phyloP scores from a whole-genome alignment of 208 protist species.

The Trypanosoma mega region DNA sequence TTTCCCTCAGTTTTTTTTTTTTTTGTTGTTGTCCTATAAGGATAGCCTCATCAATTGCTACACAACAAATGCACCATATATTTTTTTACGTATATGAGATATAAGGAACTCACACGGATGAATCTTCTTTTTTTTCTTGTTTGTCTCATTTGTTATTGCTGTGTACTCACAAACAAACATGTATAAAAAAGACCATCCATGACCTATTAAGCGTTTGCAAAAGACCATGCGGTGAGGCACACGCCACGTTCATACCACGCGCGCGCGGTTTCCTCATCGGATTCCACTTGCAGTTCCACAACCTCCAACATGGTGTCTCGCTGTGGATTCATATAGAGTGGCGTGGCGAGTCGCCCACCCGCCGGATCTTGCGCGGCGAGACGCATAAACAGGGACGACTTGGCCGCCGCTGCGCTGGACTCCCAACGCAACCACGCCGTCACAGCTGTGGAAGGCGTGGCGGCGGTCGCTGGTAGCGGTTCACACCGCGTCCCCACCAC shows the following conservation, averaged over 20 bases:
- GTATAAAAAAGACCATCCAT: neutral
- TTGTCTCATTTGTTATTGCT: neutral
- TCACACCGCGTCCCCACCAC: slow-evolving; percentile 38
- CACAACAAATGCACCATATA: no score
- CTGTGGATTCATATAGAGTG: slow-evolving; percentile 83
- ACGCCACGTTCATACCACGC: slow-evolving; percentile 87
- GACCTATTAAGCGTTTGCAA: neutral
- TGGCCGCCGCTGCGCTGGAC: slow-evolving; percentile 11
- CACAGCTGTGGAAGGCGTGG: slow-evolving; percentile 33
- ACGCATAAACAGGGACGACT: slow-evolving; percentile 28
- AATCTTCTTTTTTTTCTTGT: slow-evolving; percentile 11
- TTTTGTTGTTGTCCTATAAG: no score
- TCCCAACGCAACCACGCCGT: slow-evolving; percentile 43
- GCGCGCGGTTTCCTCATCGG: slow-evolving; percentile 11
- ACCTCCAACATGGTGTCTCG: slow-evolving; percentile 75
- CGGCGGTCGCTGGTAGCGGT: slow-evolving; percentile 33
- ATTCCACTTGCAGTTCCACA: slow-evolving; percentile 49
- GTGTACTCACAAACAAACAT: neutral
- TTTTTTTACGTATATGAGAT: no score
- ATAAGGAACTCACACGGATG: neutral
- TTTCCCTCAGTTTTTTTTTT: no score
- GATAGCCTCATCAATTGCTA: no score
- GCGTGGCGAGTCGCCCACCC: slow-evolving; percentile 38
- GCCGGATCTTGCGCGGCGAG: slow-evolving; percentile 30
- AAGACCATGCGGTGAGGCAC: slow-evolving; percentile 78